Percentiles rank a stretch among this genome's conserved stretches.
phyloP scores from a whole-genome alignment of 2,329 filamentous ascomycete genomes.

The Cephalotrichum gorgonifer region DNA sequence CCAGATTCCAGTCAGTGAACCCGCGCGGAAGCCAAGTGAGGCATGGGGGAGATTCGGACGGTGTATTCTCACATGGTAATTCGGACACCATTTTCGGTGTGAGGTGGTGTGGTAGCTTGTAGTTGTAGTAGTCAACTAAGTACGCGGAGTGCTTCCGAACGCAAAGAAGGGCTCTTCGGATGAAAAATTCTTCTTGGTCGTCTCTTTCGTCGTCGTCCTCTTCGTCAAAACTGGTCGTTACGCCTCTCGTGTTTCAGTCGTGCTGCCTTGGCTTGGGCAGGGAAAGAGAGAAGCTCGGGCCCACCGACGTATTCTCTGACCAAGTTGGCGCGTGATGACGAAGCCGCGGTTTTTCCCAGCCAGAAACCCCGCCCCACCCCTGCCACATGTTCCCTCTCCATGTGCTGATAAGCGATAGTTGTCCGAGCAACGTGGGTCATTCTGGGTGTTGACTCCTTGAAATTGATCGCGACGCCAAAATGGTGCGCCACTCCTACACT shows the following conservation, averaged over 20 bases:
- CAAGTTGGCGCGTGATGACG: slow-evolving; percentile 4
- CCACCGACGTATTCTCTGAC: neutral
- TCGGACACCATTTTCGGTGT: slow-evolving; percentile 31
- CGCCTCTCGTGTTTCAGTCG: too few relatives aligned
- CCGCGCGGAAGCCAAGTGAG: neutral
- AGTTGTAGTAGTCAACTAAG: too few relatives aligned
- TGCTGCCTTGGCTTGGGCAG: too few relatives aligned
- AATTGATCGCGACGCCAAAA: neutral
- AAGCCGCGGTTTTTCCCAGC: neutral
- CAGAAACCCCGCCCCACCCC: neutral
- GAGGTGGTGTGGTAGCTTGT: neutral
- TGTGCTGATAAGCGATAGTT: slow-evolving; percentile 15
- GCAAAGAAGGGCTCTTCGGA: too few relatives aligned
- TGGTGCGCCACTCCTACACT: neutral
- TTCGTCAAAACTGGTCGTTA: too few relatives aligned
- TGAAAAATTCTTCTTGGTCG: too few relatives aligned
- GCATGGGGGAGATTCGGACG: too few relatives aligned
- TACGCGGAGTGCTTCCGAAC: neutral
- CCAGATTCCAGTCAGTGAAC: neutral
- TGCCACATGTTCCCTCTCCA: neutral
- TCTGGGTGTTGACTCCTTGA: slow-evolving; percentile 4
- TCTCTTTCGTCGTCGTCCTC: too few relatives aligned
- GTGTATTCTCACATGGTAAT: slow-evolving; percentile 32
- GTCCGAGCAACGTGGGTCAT: slow-evolving; percentile 17
- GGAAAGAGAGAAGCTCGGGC: neutral